phyloP scores from a whole-genome alignment of 108 stramenopile species.

The Nitzschia inconspicua region DNA sequence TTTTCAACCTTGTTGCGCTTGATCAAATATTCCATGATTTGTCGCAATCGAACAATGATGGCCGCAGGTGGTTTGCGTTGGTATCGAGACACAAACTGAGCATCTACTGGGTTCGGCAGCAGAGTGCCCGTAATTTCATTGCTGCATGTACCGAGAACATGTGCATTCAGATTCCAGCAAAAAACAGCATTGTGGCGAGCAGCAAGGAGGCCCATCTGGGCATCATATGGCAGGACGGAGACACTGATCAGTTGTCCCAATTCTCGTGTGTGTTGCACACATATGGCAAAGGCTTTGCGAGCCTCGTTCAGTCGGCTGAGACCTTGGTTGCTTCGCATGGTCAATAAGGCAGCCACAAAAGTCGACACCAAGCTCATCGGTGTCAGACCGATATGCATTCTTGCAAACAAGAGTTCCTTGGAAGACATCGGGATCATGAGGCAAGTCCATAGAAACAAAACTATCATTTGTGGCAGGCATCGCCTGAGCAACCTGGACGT shows the following conservation, averaged over 20 bases:
- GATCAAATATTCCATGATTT: slow-evolving; percentile 29
- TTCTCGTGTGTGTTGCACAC: slow-evolving; percentile 46
- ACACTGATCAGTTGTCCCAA: slow-evolving; percentile 37
- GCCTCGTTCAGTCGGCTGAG: slow-evolving; percentile 44
- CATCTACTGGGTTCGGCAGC: slow-evolving; percentile 26
- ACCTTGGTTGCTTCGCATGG: slow-evolving; percentile 56
- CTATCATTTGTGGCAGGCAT: slow-evolving; percentile 32
- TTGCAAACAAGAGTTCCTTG: slow-evolving; percentile 9
- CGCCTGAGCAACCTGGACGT: slow-evolving; percentile 27
- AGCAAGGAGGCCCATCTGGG: slow-evolving; percentile 24
- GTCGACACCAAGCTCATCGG: slow-evolving; percentile 40
- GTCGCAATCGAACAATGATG: slow-evolving; percentile 36
- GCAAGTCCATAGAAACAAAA: slow-evolving; percentile 33
- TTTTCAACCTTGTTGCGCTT: slow-evolving; percentile 17
- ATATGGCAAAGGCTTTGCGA: slow-evolving; percentile 30
- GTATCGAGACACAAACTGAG: slow-evolving; percentile 27
- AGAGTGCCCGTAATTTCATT: slow-evolving; percentile 26
- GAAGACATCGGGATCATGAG: slow-evolving; percentile 5
- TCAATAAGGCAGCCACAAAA: slow-evolving; percentile 55
- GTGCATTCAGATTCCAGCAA: slow-evolving; percentile 52
- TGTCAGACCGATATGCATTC: slow-evolving; percentile 25
- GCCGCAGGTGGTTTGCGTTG: slow-evolving; percentile 47
- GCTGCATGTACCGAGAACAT: not conserved
- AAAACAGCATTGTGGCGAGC: slow-evolving; percentile 48
- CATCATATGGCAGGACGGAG: slow-evolving; percentile 34